Evolutionary conservation across 1,284 basidiomycete genomes (phyloP).

Genomic region (Prillingera fragicola): DNA sequence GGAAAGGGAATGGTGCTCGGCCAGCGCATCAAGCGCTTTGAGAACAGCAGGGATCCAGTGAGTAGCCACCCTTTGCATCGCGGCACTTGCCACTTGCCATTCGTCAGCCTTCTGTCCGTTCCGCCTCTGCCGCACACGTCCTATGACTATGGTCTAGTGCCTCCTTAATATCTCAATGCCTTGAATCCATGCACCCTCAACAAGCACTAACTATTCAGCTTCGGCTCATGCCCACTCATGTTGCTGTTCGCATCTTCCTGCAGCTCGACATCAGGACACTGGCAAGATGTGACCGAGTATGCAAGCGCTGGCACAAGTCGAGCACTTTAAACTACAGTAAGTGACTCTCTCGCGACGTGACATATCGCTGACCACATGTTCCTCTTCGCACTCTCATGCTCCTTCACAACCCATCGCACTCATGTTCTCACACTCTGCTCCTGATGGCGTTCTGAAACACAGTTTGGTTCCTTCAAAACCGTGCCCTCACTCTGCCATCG

Average conservation of each 20-base stretch:
- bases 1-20: slow-evolving; percentile 23
- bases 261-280: slow-evolving; percentile 62
- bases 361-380: neutral
- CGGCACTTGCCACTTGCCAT: neutral
- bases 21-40: slow-evolving; percentile 16
- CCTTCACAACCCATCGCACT: too few species aligned
- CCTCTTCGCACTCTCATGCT: too few species aligned
- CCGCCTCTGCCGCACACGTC: neutral
- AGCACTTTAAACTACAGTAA: slow-evolving; percentile 82
- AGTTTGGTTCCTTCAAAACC: slow-evolving; percentile 82
- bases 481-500: slow-evolving; percentile 48
- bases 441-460: slow-evolving; percentile 4
- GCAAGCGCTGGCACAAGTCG: slow-evolving; percentile 75
- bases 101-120: neutral
- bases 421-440: too few species aligned
- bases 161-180: neutral
- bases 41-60: slow-evolving; percentile 39
- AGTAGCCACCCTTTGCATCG: slow-evolving; percentile 11
- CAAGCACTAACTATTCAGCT: slow-evolving; percentile 45
- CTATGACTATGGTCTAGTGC: too few species aligned
- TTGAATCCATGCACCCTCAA: neutral
- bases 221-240: slow-evolving; percentile 66
- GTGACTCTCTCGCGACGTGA: slow-evolving; percentile 29
- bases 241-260: slow-evolving; percentile 70
- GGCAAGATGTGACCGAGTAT: slow-evolving; percentile 69